Evolutionary conservation across 495 filamentous ascomycete genomes (phyloP).

Genomic region (Neurospora sp.): DNA sequence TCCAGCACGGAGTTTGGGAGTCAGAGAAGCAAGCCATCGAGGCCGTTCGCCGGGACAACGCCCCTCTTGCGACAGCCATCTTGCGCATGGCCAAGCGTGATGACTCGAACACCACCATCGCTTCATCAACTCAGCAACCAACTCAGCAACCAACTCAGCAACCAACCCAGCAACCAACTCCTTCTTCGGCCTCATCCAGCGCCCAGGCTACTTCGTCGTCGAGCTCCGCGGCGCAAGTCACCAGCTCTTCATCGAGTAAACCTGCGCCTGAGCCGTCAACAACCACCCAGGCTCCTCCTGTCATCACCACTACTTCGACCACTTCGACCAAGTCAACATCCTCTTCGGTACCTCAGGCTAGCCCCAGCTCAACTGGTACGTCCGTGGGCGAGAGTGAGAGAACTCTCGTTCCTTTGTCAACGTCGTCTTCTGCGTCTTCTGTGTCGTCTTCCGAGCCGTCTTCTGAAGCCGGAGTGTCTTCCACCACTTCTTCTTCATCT

Average conservation of each 20-base stretch:
- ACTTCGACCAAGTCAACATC: constrained; percentile 2
- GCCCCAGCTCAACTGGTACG: constrained; percentile 5
- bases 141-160: background rate
- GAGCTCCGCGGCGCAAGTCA: background rate
- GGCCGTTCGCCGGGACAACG: constrained; percentile 19
- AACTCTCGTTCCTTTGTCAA: constrained; percentile 4
- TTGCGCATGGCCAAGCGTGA: constrained; percentile 32
- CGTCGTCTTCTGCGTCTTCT: constrained; percentile 8
- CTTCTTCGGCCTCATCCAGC: constrained; percentile 1
- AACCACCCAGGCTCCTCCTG: constrained; percentile 7
- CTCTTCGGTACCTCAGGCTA: background rate
- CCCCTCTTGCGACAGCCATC: constrained; percentile 23
- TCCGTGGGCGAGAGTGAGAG: constrained; percentile 6
- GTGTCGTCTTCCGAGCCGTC: background rate
- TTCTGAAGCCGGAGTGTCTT: constrained; percentile 2
- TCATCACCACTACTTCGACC: constrained; percentile 1
- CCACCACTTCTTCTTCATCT: constrained; percentile 1
- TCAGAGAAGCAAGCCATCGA: constrained; percentile 26
- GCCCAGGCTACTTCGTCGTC: background rate
- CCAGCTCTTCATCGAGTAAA: background rate
- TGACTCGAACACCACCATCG: constrained; percentile 10
- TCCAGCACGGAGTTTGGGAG: constrained; percentile 25
- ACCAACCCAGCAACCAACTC: background rate
- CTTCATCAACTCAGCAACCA: background rate
- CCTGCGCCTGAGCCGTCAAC: background rate